Base-by-base conservation (phyloP, 495 filamentous ascomycete species). In the Thermothielavioides terrestris region DNA sequence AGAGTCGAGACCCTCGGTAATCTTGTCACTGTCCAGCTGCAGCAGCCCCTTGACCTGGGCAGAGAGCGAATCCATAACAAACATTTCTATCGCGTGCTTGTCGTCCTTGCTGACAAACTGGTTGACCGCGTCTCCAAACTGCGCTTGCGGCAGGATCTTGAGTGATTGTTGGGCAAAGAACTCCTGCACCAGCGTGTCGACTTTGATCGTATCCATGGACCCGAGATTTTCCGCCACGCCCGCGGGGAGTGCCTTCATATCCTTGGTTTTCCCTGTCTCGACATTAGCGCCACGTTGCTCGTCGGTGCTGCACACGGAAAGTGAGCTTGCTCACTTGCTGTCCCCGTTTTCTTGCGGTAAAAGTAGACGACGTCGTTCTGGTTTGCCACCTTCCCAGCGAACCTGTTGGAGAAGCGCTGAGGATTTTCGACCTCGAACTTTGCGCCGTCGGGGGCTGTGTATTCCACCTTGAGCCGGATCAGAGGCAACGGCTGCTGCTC, bases 61-160 rank as follows among this genome's bases (percentile, higher is more conserved):
- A 12, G 78, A 73, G 2, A 97, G 71, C 20, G 84, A 88, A 14
- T 94, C 83, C 35, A 80, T 80, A 21, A 97, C 85, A 57, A 97
- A 97, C 56, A 77, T 78, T 57, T 94, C 84, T 77, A 97, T 85
- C 0, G 90, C 90, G 55, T 92, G 81, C 55, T 89, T 94, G 67
- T 99, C 92, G 57, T 95, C 88, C 54, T 97, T 97, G 65, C 89
- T 83, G 21, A 97, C 88, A 62, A 90, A 99, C 53, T 94, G 87
- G 46, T 81, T 81, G 7, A 99, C 89, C 0, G 92, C 94, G 65
- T 97, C 90, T 6, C 89, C 85, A 60, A 99, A 95, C 0, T 81
- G 85, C 43, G 89, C 90, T 58, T 91, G 83, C 0, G 92, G 90
- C 0, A 99, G 73, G 50, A 97, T 92, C 50, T 86, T 91, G 10